Evolutionary conservation across 495 filamentous ascomycete genomes (phyloP).

Genomic region (Staphylotrichum longicolle): DNA sequence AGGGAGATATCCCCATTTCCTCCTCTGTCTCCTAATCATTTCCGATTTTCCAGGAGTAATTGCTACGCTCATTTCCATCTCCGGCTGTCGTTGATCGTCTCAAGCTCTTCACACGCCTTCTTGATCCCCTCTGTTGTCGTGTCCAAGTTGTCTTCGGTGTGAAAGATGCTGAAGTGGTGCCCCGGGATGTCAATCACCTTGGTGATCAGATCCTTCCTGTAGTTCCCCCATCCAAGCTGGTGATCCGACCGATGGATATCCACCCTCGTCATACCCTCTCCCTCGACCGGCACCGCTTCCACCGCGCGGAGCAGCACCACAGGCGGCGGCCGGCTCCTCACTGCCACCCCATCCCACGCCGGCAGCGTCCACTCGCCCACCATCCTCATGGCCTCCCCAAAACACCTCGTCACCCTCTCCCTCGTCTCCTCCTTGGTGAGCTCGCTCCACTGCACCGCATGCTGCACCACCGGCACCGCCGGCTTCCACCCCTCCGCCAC

Average conservation of each 20-base stretch:
- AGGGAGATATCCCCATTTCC: no score
- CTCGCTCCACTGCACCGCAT: constrained; percentile 30
- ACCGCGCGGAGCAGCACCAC: constrained; percentile 41
- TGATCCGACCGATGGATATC: constrained; percentile 35
- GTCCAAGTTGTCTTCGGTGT: constrained; percentile 27
- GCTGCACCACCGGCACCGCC: constrained; percentile 21
- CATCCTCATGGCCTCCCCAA: constrained; percentile 41
- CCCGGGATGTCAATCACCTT: constrained; percentile 41
- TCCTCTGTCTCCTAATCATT: no score
- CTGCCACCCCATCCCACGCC: constrained; percentile 22
- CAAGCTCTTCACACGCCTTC: constrained; percentile 36
- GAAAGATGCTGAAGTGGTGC: constrained; percentile 48
- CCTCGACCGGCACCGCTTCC: constrained; percentile 32
- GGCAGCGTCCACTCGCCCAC: constrained; percentile 38
- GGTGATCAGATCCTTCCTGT: constrained; percentile 36
- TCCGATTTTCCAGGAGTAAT: no score
- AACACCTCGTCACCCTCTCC: constrained; percentile 35
- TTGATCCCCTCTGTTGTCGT: constrained; percentile 33
- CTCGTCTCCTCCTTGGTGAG: constrained; percentile 40
- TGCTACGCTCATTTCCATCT: no score
- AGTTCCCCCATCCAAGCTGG: constrained; percentile 43
- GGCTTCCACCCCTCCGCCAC: not conserved
- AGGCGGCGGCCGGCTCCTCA: constrained; percentile 29
- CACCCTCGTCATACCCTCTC: constrained; percentile 31
- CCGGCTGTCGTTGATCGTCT: constrained; percentile 14